Base-by-base conservation (phyloP, 1,284 basidiomycete species). In the Microbotryum intermedium region DNA sequence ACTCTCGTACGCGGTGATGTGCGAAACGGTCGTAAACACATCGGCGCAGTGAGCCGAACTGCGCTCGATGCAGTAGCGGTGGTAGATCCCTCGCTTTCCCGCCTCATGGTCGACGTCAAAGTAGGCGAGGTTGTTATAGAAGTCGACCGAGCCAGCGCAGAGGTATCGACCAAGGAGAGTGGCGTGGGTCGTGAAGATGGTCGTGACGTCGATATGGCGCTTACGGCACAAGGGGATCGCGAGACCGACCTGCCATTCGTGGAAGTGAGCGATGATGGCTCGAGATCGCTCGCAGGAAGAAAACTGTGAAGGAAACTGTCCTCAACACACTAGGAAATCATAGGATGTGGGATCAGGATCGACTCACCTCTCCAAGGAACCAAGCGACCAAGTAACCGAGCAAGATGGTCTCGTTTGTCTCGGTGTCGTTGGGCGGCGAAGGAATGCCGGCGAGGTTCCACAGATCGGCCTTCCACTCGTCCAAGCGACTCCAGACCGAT, bases 371-470 rank as follows among this genome's bases (percentile, higher is more conserved):
- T 70, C 94, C 94, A 26, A 98, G 81, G 80, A 98, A 97, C 94
- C 94, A 98, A n/a, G 94, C 91, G 56, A 94, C 88, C 65, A 98
- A 84, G 77, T 98, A 97, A n/a, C 94, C 94, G 77, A 97, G 93
- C 60, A 97, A 80, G 72, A 98, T 91, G n/a, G 92, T 88, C 75
- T 98, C 93, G 80, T 98, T 98, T 30, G 93, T 97, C 77, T 97
- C 94, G 74, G 88, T 86, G 76, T 98, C 94, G 72, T 90, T 89
- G 2, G 90, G 88, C 10, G 94, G 94, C 25, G 89, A 88, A 2
- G 94, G 94, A 66, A 98, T 98, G 49, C 93, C 93, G 21, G 94
- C 94, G 50, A 97, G 78, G 76, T 94, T 95, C 94, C 94, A 98
- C 18, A 98, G 82, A 73, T 98, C 94, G 57, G 83, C 83, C 77